Base-by-base conservation (phyloP, 495 filamentous ascomycete genomes). In the Aspergillus mulundensis region DNA sequence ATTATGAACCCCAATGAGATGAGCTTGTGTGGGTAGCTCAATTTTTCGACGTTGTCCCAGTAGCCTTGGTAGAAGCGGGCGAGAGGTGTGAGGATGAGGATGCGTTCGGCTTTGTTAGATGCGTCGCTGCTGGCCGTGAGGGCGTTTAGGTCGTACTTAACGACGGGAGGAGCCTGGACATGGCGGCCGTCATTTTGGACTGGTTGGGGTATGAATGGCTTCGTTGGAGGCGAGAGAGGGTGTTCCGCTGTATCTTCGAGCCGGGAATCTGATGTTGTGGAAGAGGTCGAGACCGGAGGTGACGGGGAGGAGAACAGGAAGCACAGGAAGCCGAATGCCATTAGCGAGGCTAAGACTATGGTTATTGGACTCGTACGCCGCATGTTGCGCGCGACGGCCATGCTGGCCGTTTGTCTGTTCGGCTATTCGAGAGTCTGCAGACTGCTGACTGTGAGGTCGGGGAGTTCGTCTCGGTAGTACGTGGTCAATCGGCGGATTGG, bases 1-100 rank as follows among this genome's bases (percentile, higher is more conserved):
- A 95, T 83, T 65, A 98, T 98, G 73, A 97, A 98, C n/a, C 90
- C 94, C 21, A 98, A 77, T 0, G 90, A 91, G 64, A 98, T 91
- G 40, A 97, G 78, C 43, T 96, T 90, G 73, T 95, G 95, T 8
- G 94, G 95, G 68, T 96, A 98, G 63, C 71, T 78, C 43, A 98
- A 77, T 59, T 83, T 81, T 40, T 89, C 72, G n/a, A 98, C 77
- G 67, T 97, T 97, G 61, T 92, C 87, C 95, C 95, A 97, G 78
- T 96, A 97, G 59, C 76, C 86, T 60, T 87, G 85, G 72, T 96
- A 97, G 75, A 97, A 98, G 62, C 87, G 82, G 41, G 90, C 88
- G 66, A 97, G 84, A 3, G 94, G 94, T 0, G 94, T 97, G 56
- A 97, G 83, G 67, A 98, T 87, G 42, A 97, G 84, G 56, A 98